Evolutionary conservation across 805 yeast species (phyloP).

Genomic region (Nakazawaea sp.): DNA sequence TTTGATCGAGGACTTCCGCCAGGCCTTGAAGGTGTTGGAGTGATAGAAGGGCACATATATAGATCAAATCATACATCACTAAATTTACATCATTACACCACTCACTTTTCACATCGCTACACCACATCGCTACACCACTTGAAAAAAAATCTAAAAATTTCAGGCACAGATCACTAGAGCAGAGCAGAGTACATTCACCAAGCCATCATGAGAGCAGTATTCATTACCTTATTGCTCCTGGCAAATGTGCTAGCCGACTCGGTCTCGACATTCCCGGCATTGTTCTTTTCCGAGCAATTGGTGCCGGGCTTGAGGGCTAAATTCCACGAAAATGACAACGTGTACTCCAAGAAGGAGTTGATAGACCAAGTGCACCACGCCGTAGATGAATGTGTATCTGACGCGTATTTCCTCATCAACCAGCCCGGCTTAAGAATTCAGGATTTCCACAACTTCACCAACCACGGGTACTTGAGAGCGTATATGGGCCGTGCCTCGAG

Average conservation of each 20-base stretch:
- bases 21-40: constrained; percentile 3
- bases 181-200: no score
- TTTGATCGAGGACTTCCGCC: constrained; percentile 62
- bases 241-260: no score
- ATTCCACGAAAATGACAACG: constrained; percentile 19
- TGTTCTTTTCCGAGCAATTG: constrained; percentile 19
- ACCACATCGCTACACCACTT: no score
- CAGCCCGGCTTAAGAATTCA: constrained; percentile 44
- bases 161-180: no score
- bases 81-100: no score
- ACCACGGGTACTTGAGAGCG: constrained; percentile 43
- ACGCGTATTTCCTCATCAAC: constrained; percentile 49
- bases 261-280: constrained; percentile 17
- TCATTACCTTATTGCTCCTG: no score
- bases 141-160: no score
- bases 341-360: constrained; percentile 21
- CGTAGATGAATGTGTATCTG: constrained; percentile 37
- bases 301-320: constrained; percentile 23
- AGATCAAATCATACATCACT: no score
- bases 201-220: no score
- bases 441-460: constrained; percentile 35
- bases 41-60: no score
- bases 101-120: no score
- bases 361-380: constrained; percentile 14
- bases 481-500: constrained; percentile 54